Conservation (phyloP, 2,329 filamentous ascomycete species). For the Colletotrichum ledebouriae region DNA sequence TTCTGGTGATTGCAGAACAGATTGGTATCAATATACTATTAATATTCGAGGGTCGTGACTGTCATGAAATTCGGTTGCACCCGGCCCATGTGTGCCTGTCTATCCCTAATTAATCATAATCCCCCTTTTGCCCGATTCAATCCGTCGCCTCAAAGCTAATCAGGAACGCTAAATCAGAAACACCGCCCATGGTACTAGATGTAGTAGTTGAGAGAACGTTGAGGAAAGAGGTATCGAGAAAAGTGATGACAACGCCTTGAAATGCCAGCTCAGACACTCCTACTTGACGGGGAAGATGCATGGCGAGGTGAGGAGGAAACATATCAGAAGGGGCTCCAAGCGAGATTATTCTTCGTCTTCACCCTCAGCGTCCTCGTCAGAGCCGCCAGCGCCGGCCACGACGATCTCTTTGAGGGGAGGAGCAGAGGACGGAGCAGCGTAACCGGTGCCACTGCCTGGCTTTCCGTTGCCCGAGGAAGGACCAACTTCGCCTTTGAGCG, state of each 20-base stretch:
- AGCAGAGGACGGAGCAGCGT: constrained; percentile 7
- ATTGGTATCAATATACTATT: constrained; percentile 31
- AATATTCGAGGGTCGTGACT: constrained; percentile 19
- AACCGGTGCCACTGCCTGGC: constrained; percentile 25
- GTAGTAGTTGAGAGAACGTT: neutral
- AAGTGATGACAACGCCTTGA: constrained; percentile 12
- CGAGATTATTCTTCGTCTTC: constrained; percentile 35
- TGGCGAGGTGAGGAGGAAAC: neutral
- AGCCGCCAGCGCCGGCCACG: constrained; percentile 13
- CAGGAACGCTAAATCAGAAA: neutral
- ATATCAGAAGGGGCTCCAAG: neutral
- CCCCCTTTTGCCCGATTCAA: constrained; percentile 1
- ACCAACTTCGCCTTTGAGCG: constrained; percentile 44
- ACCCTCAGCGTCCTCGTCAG: constrained; percentile 42
- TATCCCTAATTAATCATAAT: constrained; percentile 4
- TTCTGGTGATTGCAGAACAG: constrained; percentile 4
- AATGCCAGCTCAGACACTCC: constrained; percentile 2
- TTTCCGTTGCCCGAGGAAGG: constrained; percentile 41
- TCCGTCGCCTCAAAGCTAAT: neutral
- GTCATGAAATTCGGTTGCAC: constrained; percentile 5
- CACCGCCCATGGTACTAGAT: constrained; percentile 5
- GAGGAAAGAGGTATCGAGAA: constrained; percentile 10
- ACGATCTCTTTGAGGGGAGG: constrained; percentile 27
- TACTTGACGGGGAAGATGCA: neutral
- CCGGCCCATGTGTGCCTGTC: constrained; percentile 3